A percentile compares a stretch with the other conserved stretches of the same genome.
Conservation (phyloP, 352 stramenopile genomes). For the Phytophthora lateralis region DNA sequence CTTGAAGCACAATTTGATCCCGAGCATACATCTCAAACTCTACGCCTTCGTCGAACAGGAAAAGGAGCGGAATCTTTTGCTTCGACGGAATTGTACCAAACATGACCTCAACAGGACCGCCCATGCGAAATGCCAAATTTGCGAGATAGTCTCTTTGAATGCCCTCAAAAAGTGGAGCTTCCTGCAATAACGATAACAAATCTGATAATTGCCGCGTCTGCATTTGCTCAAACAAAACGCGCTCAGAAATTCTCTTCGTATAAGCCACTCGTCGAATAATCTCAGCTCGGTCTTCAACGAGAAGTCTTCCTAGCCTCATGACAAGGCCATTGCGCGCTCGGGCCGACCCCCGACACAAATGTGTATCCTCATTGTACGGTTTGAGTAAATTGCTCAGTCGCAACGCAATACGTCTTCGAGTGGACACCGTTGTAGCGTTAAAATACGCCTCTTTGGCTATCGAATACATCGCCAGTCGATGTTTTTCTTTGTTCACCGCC, state of each 20-base stretch:
- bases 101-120: constrained; percentile 14
- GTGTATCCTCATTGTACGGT: constrained; percentile 7
- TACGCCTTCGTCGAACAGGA: constrained; percentile 20
- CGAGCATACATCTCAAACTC: constrained; percentile 20
- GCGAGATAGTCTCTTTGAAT: constrained; percentile 22
- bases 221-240: constrained; percentile 18
- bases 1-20: constrained; percentile 5
- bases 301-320: constrained; percentile 24
- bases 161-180: constrained; percentile 21
- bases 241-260: constrained; percentile 24
- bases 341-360: constrained; percentile 9
- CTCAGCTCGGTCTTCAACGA: constrained; percentile 43
- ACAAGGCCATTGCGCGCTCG: constrained; percentile 24
- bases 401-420: constrained; percentile 16
- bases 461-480: constrained; percentile 8
- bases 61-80: constrained; percentile 13
- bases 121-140: constrained; percentile 23
- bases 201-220: constrained; percentile 16
- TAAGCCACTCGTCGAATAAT: constrained; percentile 38
- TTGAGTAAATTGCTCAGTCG: constrained; percentile 23
- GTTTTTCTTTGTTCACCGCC: constrained; percentile 1
- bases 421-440: constrained; percentile 3
- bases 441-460: constrained; percentile 23
- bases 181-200: constrained; percentile 19
- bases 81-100: background rate